Conservation (phyloP, 1,139 yeast genomes). For the Pichia sp. region DNA sequence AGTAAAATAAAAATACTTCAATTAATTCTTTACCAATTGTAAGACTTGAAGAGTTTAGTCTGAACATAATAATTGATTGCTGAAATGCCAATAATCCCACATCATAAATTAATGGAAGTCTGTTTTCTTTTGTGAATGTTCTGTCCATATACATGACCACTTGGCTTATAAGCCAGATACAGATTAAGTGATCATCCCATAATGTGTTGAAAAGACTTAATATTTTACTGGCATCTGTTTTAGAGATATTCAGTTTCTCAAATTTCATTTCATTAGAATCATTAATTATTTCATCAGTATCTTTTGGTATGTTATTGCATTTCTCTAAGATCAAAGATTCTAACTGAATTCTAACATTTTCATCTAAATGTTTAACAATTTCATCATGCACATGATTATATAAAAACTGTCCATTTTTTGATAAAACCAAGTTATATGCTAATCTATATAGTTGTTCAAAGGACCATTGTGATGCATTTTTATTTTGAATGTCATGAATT, state of each 20-base stretch:
- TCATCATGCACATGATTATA: slow-evolving; percentile 56
- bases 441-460: slow-evolving; percentile 81
- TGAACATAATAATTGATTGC: slow-evolving; percentile 35
- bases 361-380: slow-evolving; percentile 45
- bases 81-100: slow-evolving; percentile 47
- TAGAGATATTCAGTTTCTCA: background rate
- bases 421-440: slow-evolving; percentile 71
- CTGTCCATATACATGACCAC: slow-evolving; percentile 81
- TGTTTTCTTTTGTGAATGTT: slow-evolving; percentile 72
- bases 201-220: slow-evolving; percentile 42
- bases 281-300: background rate
- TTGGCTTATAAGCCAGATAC: slow-evolving; percentile 79
- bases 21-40: slow-evolving; percentile 49
- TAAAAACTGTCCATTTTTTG: slow-evolving; percentile 64
- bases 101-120: slow-evolving; percentile 64
- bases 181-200: slow-evolving; percentile 73
- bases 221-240: slow-evolving; percentile 29
- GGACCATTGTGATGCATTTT: slow-evolving; percentile 69
- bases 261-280: background rate
- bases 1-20: slow-evolving; percentile 47
- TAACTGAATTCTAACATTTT: slow-evolving; percentile 16
- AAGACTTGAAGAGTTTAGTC: slow-evolving; percentile 30
- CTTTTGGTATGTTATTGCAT: slow-evolving; percentile 7
- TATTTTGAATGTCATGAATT: slow-evolving; percentile 64
- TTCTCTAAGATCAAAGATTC: slow-evolving; percentile 5